A percentile compares a stretch with the other conserved stretches of the same genome.
Conservation (phyloP, 306 rosid genomes). For the Alnus rubra region DNA sequence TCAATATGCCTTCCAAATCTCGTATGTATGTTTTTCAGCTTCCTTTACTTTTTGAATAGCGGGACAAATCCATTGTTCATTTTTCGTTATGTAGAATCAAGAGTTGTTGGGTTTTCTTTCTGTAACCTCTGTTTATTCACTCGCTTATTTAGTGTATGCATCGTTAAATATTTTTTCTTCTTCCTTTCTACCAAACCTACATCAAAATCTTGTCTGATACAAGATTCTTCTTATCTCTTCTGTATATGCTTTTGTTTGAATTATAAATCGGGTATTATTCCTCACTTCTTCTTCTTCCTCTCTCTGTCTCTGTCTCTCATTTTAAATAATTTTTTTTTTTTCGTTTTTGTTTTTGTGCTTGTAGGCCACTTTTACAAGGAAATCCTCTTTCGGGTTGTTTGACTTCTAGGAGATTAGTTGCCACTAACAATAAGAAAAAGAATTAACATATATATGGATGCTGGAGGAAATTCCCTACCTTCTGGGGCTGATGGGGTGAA, state of each 20-base stretch:
- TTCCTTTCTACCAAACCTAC: not conserved
- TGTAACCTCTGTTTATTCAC: not conserved
- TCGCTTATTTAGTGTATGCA: not conserved
- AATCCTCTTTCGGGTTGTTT: not conserved
- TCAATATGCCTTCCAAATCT: not conserved
- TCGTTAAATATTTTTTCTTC: not conserved
- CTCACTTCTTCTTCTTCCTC: not conserved
- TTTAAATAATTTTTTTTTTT: not conserved
- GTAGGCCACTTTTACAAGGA: not conserved
- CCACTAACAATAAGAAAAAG: not conserved
- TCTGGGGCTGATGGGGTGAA: conserved; percentile 81
- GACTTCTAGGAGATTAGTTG: not conserved
- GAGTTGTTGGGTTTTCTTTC: not conserved
- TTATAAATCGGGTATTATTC: not conserved
- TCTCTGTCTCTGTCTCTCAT: not conserved
- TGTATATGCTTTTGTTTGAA: not conserved
- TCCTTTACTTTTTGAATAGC: not conserved
- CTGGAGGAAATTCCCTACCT: conserved; percentile 72
- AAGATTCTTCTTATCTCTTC: not conserved
- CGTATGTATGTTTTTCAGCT: not conserved
- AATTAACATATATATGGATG: conserved; percentile 42
- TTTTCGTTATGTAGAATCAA: not conserved
- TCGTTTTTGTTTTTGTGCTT: not conserved
- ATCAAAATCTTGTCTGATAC: not conserved
- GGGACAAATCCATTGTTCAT: not conserved